Evolutionary conservation across 768 basidiomycete species (phyloP), one percentile per base, ranked within the genome.

Genomic region (Omphalotus guepiniiformis): DNA sequence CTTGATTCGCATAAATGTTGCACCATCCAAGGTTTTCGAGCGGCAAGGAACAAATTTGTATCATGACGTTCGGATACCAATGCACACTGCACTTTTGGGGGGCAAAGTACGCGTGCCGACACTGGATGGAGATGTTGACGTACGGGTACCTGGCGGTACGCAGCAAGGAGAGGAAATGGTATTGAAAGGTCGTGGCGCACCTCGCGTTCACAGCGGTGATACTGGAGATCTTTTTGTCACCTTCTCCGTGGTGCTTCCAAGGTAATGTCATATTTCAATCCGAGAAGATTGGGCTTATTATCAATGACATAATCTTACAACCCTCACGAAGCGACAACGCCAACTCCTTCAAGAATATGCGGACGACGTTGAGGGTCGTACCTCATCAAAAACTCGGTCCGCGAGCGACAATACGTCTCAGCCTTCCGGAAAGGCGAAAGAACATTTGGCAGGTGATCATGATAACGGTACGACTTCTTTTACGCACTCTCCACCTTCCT

Each of bases 101-200:
- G 96, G 95, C 25, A 80, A 82, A 57, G 86, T 93, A 37, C 80
- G 92, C 25, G 88, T 99, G 22, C 93, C 93, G 21, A 99, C 96
- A 36, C 72, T 98, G 16, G 94, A 98, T 52, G 92, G 94, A 21
- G 91, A 96, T 37, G 93, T 97, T 1, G 93, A 97, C 49, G 90
- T 98, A 35, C 85, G 88, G 54, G 80, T 99, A 34, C 91, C 93
- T 47, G 74, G 76, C 18, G 95, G 96, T 37, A 97, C 95, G 2
- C 96, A 98, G 67, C 93, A 87, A 61, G 94, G 94, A 15, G 93
- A 97, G 70, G 93, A 98, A 65, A 94, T 95, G 82, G 89, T 96
- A 18, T 68, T 99, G 58, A 88, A 87, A 68, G 83, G 84, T 32
- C 81, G 89, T 44, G 96, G 96, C 25, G 82, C 97, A 11, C 63